Evolutionary conservation across 2,329 filamentous ascomycete genomes (phyloP).

Genomic region (Venturia oleaginea): DNA sequence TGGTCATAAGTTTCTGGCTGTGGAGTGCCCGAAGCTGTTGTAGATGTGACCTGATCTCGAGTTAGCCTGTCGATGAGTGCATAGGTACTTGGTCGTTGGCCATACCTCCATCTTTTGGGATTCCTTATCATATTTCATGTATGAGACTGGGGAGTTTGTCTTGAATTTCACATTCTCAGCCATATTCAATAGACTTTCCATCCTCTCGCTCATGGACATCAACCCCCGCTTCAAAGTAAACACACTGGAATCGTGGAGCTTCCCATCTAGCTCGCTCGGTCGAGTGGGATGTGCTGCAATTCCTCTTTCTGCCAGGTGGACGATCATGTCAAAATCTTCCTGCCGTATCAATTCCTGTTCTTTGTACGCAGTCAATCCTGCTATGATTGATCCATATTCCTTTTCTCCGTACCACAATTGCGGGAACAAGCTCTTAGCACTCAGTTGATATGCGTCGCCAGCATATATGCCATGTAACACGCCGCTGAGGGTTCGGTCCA

Average conservation of each 20-base stretch:
- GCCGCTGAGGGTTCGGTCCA: slow-evolving; percentile 67
- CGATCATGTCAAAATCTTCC: slow-evolving; percentile 6
- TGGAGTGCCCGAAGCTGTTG: background rate
- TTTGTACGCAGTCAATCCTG: background rate
- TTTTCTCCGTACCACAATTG: slow-evolving; percentile 17
- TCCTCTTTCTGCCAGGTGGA: background rate
- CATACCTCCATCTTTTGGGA: slow-evolving; percentile 8
- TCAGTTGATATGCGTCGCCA: slow-evolving; percentile 75
- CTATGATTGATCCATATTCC: slow-evolving; percentile 18
- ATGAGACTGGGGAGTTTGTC: slow-evolving; percentile 28
- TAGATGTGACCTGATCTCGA: background rate
- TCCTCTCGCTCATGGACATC: slow-evolving; percentile 46
- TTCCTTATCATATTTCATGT: background rate
- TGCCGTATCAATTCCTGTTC: background rate
- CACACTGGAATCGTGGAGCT: slow-evolving; percentile 26
- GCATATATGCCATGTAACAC: slow-evolving; percentile 83
- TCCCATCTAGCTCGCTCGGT: background rate
- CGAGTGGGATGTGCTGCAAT: background rate
- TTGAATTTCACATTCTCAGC: slow-evolving; percentile 54
- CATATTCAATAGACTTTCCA: slow-evolving; percentile 42
- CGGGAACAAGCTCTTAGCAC: slow-evolving; percentile 35
- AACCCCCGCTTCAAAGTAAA: slow-evolving; percentile 53
- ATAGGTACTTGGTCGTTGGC: background rate
- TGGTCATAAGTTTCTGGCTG: slow-evolving; percentile 38
- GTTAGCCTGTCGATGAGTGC: background rate